Conservation (phyloP, 2,329 filamentous ascomycete genomes). For the Aciculosporium take region DNA sequence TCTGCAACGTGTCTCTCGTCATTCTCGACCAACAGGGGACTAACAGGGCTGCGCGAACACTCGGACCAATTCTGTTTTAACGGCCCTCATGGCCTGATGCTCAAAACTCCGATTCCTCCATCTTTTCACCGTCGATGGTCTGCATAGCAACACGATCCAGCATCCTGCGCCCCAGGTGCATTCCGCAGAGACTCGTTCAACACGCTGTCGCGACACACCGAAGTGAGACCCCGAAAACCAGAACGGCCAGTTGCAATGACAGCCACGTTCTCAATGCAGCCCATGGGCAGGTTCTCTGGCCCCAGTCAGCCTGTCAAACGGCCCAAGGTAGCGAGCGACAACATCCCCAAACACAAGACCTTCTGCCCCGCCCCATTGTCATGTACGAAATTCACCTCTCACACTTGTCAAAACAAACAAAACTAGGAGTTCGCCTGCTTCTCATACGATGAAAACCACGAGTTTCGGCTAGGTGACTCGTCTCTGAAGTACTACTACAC, state of each 20-base stretch:
- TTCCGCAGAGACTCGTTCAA: not conserved
- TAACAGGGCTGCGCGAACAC: no score
- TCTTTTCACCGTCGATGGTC: not conserved
- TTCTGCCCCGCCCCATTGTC: not conserved
- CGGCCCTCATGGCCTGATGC: not conserved
- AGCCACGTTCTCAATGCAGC: slow-evolving; percentile 49
- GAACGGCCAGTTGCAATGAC: slow-evolving; percentile 11
- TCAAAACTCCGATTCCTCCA: not conserved
- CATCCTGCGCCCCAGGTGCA: not conserved
- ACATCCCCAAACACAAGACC: not conserved
- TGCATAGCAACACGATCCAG: not conserved
- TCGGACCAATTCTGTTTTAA: no score
- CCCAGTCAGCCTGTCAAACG: slow-evolving; percentile 57
- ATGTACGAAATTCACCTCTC: not conserved
- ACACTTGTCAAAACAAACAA: not conserved
- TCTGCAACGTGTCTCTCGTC: no score
- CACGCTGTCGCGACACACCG: not conserved
- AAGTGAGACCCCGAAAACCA: not conserved
- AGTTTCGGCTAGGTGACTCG: slow-evolving; percentile 60
- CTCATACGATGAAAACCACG: slow-evolving; percentile 77
- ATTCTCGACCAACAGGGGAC: no score
- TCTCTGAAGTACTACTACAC: slow-evolving; percentile 84
- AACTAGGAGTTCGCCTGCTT: slow-evolving; percentile 76
- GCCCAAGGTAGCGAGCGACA: slow-evolving; percentile 41
- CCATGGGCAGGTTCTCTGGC: slow-evolving; percentile 54